Base-by-base conservation (phyloP, 352 stramenopile species). In the Globisporangium sylvaticum region DNA sequence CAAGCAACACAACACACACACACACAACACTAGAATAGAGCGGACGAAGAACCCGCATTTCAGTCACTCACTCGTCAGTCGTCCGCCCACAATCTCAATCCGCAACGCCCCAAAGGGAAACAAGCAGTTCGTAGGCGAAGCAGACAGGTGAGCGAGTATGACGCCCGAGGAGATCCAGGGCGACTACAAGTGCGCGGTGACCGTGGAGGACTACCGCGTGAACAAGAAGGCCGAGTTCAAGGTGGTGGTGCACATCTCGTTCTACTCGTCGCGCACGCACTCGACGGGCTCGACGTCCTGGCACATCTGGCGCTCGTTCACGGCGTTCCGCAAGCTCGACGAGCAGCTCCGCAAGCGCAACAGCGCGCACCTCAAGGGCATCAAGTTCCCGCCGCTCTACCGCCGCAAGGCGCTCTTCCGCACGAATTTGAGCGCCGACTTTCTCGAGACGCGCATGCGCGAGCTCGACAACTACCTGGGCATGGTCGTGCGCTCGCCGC, bases 221-320 rank as follows among this genome's bases (percentile, higher is more conserved):
- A 77, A 74, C 70, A 91, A 90, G 73, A 92, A 91, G 67, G 83
- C 79, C 69, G 86, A 94, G 79, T 94, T 87, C 72, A 90, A 94
- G 59, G 83, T 94, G 32, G 74, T 88, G 9, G 79, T 91, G 44
- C 70, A 76, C 37, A 68, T 92, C 27, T 77, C 74, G 34, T 94
- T 92, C 77, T 94, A 89, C 72, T 89, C 78, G 58, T 89, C 85
- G 31, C 81, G 84, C 27, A 87, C 80, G 39, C 84, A 90, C 64
- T 83, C 83, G 24, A 71, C 72, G 18, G 85, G 78, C 5, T 79
- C 72, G 54, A 91, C 83, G 48, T 89, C 78, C 46, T 94, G 87
- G 87, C 85, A 92, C 78, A 92, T 94, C 58, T 92, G 87, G 87
- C 84, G 87, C 65, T 79, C 74, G 34, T 94, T 94, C 69, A 83